phyloP scores from a whole-genome alignment of 148 eudicot species.

The Dysphania ambrosioides region DNA sequence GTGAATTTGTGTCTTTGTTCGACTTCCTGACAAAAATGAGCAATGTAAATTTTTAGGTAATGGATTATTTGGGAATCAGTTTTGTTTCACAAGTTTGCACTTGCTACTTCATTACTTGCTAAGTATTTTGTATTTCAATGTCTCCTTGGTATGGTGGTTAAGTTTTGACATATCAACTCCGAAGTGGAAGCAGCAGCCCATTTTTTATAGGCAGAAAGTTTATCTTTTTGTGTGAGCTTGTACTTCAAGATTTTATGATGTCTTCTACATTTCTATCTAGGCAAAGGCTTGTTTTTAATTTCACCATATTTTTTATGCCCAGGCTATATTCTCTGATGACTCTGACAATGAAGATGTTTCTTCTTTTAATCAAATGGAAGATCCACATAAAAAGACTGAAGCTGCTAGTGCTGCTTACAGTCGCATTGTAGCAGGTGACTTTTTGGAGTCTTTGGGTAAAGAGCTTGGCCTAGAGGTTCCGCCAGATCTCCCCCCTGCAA shows the following conservation, averaged over 20 bases:
- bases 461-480: conserved; percentile 94
- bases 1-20: background rate
- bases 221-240: background rate
- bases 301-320: conserved; percentile 17
- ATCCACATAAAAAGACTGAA: conserved; percentile 63
- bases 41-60: background rate
- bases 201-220: background rate
- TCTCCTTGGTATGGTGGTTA: background rate
- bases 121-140: background rate
- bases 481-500: conserved; percentile 52
- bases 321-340: conserved; percentile 97
- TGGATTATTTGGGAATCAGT: background rate
- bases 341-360: conserved; percentile 61
- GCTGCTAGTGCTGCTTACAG: conserved; percentile 77
- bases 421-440: conserved; percentile 93
- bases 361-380: conserved; percentile 38
- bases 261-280: background rate
- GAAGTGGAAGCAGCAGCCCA: background rate
- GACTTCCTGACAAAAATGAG: background rate
- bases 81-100: background rate
- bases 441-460: conserved; percentile 89
- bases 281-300: background rate
- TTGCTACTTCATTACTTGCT: background rate
- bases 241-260: background rate
- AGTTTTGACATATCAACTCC: background rate